Conservation (phyloP, 202 grass and related monocot genomes). For the Eragrostis tef region DNA sequence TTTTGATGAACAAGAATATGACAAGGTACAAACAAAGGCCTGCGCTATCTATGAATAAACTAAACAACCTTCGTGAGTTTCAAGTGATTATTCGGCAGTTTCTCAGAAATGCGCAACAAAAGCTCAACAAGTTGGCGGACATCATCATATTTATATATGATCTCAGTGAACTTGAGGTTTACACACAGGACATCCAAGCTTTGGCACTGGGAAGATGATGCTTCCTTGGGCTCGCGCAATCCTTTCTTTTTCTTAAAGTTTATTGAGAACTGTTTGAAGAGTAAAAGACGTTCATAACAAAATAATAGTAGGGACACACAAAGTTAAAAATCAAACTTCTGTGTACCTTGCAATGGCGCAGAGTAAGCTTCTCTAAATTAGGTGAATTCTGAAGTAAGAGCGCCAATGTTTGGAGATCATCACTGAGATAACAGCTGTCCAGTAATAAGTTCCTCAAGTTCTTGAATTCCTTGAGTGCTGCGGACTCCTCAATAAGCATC, state of each 20-base stretch:
- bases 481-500: neutral
- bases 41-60: neutral
- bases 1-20: neutral
- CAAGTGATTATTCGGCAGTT: neutral
- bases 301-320: neutral
- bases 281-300: too few relatives aligned
- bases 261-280: neutral
- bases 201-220: neutral
- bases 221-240: neutral
- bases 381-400: slow-evolving; percentile 15
- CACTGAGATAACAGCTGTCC: neutral
- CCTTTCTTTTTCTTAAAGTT: neutral
- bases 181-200: neutral
- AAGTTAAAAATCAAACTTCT: neutral
- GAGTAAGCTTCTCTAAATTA: slow-evolving; percentile 16
- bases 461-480: slow-evolving; percentile 3
- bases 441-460: slow-evolving; percentile 11
- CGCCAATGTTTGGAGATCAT: neutral
- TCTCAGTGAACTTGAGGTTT: neutral
- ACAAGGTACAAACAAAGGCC: neutral
- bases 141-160: neutral
- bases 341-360: neutral
- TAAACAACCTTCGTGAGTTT: neutral
- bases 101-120: neutral
- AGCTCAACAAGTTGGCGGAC: neutral